Base-by-base conservation (phyloP, 2,329 filamentous ascomycete species). In the Neodidymelliopsis sp. region DNA sequence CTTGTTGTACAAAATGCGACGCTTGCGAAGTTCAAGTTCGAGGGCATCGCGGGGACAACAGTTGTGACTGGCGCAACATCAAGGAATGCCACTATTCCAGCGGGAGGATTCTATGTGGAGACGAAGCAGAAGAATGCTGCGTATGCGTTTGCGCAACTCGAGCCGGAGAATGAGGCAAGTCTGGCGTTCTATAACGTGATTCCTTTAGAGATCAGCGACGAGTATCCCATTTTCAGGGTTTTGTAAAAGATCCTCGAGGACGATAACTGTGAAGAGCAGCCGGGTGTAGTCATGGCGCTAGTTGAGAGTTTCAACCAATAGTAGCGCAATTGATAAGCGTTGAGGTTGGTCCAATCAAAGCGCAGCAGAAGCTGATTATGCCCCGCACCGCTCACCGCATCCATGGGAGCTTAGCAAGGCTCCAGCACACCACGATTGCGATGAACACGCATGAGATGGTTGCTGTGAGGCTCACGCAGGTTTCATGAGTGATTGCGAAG, bases 151-250 rank as follows among this genome's bases (percentile, higher is more conserved):
- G 53, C 57, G 19, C 44, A 57, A 10, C 34, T 65, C 18, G 59
- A 66, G 47, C 63, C 63, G n/a, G 63, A 65, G 57, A 60, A 56
- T 19, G 53, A 58, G 30, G 58, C 59, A 34, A 59, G 53, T 40
- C 56, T 56, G 39, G 63, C 54, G 4, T 51, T 46, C 13, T 66
- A 63, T 30, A 61, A 58, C 39, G 54, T 57, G 23, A 47, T 65
- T 9, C 56, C 57, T 9, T 25, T 63, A 13, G 46, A 56, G 18
- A 44, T 37, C 2, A 60, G 58, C 4, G 61, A 63, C 19, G 61
- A 65, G 30, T 63, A 62, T 36, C 47, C 42, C 3, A 19, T 54
- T 5, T 52, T 49, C 12, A 27, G 48, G 7, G 43, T 52, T 2
- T 4, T 46, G 13, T 48, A 30, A 19, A 9, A 4, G 16, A 6